phyloP scores from a whole-genome alignment of 164 flowering plant species.

The Stephania japonica region DNA sequence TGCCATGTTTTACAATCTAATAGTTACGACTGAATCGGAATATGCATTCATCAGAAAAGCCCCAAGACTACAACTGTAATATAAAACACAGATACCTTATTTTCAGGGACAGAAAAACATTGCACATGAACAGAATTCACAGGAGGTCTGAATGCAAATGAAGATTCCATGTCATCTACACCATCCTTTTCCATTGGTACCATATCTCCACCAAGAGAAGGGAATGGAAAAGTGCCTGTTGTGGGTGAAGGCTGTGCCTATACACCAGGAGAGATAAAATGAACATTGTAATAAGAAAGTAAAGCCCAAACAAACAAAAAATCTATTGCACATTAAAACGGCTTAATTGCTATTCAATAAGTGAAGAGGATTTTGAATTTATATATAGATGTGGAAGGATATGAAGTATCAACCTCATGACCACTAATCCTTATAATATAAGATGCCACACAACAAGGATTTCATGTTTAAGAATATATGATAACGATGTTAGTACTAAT shows the following conservation, averaged over 20 bases:
- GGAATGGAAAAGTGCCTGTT: conserved; percentile 49
- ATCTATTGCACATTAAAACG: no score
- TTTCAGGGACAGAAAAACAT: conserved; percentile 16
- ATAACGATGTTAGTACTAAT: no score
- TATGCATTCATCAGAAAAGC: background rate
- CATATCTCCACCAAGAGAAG: conserved; percentile 24
- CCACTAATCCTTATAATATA: no score
- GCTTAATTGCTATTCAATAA: no score
- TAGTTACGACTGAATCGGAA: background rate
- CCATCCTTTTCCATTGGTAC: conserved; percentile 24
- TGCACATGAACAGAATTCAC: conserved; percentile 19
- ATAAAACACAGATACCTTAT: conserved; percentile 30
- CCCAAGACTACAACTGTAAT: background rate
- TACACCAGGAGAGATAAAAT: background rate
- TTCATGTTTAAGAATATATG: no score
- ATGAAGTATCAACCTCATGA: no score
- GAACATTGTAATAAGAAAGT: no score
- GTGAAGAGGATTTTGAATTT: no score
- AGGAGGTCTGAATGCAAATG: conserved; percentile 33
- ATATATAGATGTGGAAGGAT: no score
- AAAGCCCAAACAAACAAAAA: no score
- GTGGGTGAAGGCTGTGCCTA: conserved; percentile 60
- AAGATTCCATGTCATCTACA: conserved; percentile 19
- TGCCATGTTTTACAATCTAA: background rate
- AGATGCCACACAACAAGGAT: no score